Base-by-base conservation (phyloP, 306 rosid species). In the Cercis canadensis region DNA sequence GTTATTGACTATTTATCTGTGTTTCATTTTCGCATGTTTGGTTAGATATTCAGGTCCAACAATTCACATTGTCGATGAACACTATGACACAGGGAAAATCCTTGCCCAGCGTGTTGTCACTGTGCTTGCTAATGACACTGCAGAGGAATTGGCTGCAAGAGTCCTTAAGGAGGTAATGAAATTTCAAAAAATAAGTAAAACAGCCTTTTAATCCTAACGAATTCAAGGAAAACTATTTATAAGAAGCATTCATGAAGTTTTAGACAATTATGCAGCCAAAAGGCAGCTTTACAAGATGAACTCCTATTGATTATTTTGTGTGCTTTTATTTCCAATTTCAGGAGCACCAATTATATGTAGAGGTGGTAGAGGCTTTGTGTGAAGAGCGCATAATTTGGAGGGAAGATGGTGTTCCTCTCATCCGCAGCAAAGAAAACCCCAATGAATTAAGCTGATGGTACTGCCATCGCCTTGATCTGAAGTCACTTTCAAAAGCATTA, bases 351-450 rank as follows among this genome's bases (percentile, higher is more conserved):
- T 72, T 88, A 24, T 90, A 88, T 50, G 96, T 82, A 43, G 93
- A 88, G 75, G 94, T 84, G 18, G 86, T 78, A 11, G 72, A 84
- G 59, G 96, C 98, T 36, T 43, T 90, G 61, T 93, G 97, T 0
- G 98, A 90, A 78, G 97, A 88, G 17, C 92, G 92, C 34, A 32
- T 93, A 9, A 59, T 81, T 59, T 93, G 97, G 98, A 82, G 97
- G 83, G 76, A 83, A 61, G 98, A 93, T 44, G 96, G 96, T 14
- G 97, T 93, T 75, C 98, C 98, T 68, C 87, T 93, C 68, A 85
- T 93, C 77, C 89, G 37, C 51, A 73, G 92, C 83, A 88, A 79
- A 79, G 96, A 85, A 66, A 88, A 93, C 54, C 96, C 94, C 4
- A 63, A 76, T 8, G 78, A 90, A 32, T 84, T 75, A 31, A 33